A percentile compares a stretch with the other conserved stretches of the same genome.
These are phyloP conservation scores for Apiospora sp. DNA, from an alignment of 2,329 filamentous ascomycete genomes.

Conservation along the genomic window DNA sequence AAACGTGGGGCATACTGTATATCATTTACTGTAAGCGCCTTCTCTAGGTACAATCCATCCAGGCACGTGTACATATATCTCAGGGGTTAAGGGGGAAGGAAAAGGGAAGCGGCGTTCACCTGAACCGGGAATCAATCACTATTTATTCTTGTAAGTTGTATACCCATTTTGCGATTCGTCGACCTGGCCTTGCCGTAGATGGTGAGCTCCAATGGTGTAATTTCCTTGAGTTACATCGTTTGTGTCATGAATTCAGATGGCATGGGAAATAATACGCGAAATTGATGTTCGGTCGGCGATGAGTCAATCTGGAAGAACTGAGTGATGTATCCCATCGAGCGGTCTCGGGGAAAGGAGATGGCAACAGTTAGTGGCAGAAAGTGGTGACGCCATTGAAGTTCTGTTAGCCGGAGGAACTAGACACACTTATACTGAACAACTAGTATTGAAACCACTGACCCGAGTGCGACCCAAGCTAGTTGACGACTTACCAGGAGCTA, in stretches of 20 bases:
- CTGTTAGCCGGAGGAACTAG: not conserved
- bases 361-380: not conserved
- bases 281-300: too few relatives aligned
- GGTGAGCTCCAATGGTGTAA: too few relatives aligned
- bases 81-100: not conserved
- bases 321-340: too few relatives aligned
- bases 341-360: too few relatives aligned
- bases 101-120: not conserved
- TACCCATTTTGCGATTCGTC: too few relatives aligned
- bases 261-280: not conserved
- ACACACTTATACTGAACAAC: not conserved
- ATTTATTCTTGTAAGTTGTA: not conserved
- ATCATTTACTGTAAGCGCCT: not conserved
- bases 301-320: not conserved
- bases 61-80: not conserved
- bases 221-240: not conserved
- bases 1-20: not conserved
- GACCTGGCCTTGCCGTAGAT: too few relatives aligned
- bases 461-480: not conserved
- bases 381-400: slow-evolving; percentile 6
- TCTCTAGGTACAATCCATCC: not conserved
- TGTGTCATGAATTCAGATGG: not conserved
- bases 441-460: too few relatives aligned
- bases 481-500: not conserved
- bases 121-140: not conserved